A percentile compares a stretch with the other conserved stretches of the same genome.
These are phyloP conservation scores for Hamamelis virginiana DNA, from an alignment of 164 flowering plant genomes.

Conservation along the genomic window DNA sequence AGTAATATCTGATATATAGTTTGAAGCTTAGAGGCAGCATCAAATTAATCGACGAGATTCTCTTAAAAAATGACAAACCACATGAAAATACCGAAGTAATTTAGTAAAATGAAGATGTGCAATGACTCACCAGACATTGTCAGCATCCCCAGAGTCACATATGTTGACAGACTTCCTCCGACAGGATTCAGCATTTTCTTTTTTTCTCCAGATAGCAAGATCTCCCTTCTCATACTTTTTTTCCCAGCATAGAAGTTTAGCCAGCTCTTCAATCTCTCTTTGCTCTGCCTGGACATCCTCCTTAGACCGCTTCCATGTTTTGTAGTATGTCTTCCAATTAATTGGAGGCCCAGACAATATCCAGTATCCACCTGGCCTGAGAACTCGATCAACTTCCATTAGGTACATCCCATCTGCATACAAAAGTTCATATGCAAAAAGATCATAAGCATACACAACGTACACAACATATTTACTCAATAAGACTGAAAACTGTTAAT, in stretches of 20 bases:
- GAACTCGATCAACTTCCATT: slow-evolving; percentile 92
- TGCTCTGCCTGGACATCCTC: slow-evolving; percentile 80
- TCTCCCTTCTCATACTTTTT: slow-evolving; percentile 94
- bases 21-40: too few relatives aligned
- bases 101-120: neutral
- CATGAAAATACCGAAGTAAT: too few relatives aligned
- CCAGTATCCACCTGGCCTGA: slow-evolving; percentile 97
- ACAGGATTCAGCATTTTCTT: slow-evolving; percentile 57
- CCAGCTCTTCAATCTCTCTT: slow-evolving; percentile 65
- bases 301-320: slow-evolving; percentile 80
- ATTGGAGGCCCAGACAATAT: slow-evolving; percentile 94
- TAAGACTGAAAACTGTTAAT: too few relatives aligned
- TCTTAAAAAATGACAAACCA: too few relatives aligned
- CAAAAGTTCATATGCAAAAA: neutral
- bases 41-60: too few relatives aligned
- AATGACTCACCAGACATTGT: slow-evolving; percentile 78
- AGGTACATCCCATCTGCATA: slow-evolving; percentile 76
- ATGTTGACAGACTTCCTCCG: slow-evolving; percentile 35
- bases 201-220: slow-evolving; percentile 77
- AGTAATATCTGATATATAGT: too few relatives aligned
- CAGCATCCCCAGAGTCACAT: slow-evolving; percentile 53
- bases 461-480: too few relatives aligned
- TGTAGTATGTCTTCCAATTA: slow-evolving; percentile 85
- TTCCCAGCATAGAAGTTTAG: slow-evolving; percentile 88
- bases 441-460: neutral